Base-by-base conservation (phyloP, 73 alveolate species). In the Urostyla sp. region DNA sequence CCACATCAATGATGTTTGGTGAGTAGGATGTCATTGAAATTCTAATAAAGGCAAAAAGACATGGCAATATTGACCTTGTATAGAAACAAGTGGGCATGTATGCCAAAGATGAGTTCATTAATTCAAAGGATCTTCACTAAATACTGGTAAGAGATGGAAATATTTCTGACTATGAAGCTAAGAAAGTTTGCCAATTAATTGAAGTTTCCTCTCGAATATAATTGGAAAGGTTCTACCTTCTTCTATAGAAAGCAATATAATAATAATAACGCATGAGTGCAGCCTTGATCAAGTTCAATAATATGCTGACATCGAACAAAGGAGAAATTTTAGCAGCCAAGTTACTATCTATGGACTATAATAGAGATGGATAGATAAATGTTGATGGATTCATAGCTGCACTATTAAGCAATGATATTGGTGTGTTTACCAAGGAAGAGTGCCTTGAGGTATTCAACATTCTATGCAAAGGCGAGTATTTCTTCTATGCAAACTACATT, bases 331-430 rank as follows among this genome's bases (percentile, higher is more conserved):
- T 69, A 0, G 16, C 43, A 10, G 13, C 21, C 36, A 31, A 67
- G 24, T 73, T 88, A 38, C 48, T 15, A 18, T 23, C 36, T 31
- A 58, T 76, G 43, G 97, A 90, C 59, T 20, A n/a, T 13, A 53
- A 90, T 66, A 34, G 61, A 24, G 91, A 88, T 88, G 97, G 97
- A 0, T 28, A 31, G 26, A 48, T 90, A 0, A 34, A 75, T 18
- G 35, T 38, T 35, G 76, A 72, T 51, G 95, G 85, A 28, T 88
- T 90, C 59, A 49, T 46, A 21, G 54, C 60, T 23, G 87, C 86
- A n/a, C 31, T 85, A 34, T 51, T 58, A 0, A 38, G 52, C 15
- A 34, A 30, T 37, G 86, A 85, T 32, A 27, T 60, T 50, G 85
- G 85, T 0, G n/a, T n/a, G n/a, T 60, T 85, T 43, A 66, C n/a